These are phyloP conservation scores for Colletotrichum tropicicola DNA, from an alignment of 2,329 filamentous ascomycete species.

Conservation along the genomic window DNA sequence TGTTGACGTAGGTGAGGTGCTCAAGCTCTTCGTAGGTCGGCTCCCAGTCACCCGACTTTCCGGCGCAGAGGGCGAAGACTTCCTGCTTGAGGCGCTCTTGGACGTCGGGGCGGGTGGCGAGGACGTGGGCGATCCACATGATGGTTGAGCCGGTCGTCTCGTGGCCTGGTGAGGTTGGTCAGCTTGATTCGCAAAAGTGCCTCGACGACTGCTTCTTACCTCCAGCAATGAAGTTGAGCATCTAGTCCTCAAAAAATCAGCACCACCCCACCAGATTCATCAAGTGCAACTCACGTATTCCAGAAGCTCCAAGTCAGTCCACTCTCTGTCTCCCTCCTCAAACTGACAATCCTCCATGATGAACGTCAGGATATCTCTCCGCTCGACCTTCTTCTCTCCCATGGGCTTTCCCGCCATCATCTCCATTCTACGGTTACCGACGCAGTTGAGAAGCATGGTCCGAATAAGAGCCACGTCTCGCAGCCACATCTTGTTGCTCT, in stretches of 20 bases:
- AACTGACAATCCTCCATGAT: slow-evolving; percentile 36
- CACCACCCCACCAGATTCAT: too few species aligned
- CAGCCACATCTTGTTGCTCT: slow-evolving; percentile 49
- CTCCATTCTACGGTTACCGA: slow-evolving; percentile 39
- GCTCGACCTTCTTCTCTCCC: slow-evolving; percentile 15
- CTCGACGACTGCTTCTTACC: not conserved
- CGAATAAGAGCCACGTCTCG: slow-evolving; percentile 42
- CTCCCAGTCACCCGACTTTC: slow-evolving; percentile 39
- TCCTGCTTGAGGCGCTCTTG: slow-evolving; percentile 23
- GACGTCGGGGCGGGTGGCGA: slow-evolving; percentile 14
- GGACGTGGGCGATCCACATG: slow-evolving; percentile 26
- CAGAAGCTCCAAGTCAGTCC: slow-evolving; percentile 36
- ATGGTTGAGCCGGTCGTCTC: slow-evolving; percentile 29
- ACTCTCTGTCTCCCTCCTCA: slow-evolving; percentile 18
- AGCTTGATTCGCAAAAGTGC: not conserved
- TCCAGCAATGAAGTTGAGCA: slow-evolving; percentile 35
- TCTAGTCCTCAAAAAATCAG: slow-evolving; percentile 16
- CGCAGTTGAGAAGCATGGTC: slow-evolving; percentile 38
- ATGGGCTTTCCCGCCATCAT: slow-evolving; percentile 33
- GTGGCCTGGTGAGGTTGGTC: slow-evolving; percentile 11
- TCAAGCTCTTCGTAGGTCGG: slow-evolving; percentile 46
- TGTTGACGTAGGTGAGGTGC: slow-evolving; percentile 56
- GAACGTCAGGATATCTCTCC: slow-evolving; percentile 37
- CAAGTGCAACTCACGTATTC: slow-evolving; percentile 33
- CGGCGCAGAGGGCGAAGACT: slow-evolving; percentile 40